Evolutionary conservation across 805 yeast species (phyloP).

Genomic region (Debaryomyces prosopidis): DNA sequence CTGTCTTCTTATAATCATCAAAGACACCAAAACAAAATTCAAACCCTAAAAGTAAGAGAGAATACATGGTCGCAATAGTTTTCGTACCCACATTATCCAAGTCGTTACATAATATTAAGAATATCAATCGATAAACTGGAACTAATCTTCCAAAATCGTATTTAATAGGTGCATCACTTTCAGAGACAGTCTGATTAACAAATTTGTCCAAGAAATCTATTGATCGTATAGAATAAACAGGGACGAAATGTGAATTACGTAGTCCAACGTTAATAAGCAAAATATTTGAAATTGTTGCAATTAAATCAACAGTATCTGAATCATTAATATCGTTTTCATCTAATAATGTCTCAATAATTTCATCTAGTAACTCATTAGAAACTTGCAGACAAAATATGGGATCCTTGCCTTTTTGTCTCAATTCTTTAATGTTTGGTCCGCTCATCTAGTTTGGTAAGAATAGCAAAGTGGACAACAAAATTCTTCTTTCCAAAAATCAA

Average conservation of each 20-base stretch:
- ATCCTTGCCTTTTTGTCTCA: slow-evolving; percentile 12
- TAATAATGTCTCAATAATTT: slow-evolving; percentile 48
- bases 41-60: slow-evolving; percentile 15
- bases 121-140: slow-evolving; percentile 24
- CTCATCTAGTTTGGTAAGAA: background rate
- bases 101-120: slow-evolving; percentile 25
- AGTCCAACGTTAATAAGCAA: slow-evolving; percentile 22
- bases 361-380: slow-evolving; percentile 60
- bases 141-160: slow-evolving; percentile 14
- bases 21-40: slow-evolving; percentile 8
- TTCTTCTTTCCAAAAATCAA: too few relatives aligned
- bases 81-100: slow-evolving; percentile 8
- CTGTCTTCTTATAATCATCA: background rate
- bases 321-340: background rate
- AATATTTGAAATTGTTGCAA: slow-evolving; percentile 27
- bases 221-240: slow-evolving; percentile 13
- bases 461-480: too few relatives aligned
- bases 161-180: slow-evolving; percentile 5
- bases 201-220: slow-evolving; percentile 7
- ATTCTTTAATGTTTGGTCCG: slow-evolving; percentile 5
- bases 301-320: slow-evolving; percentile 10
- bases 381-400: slow-evolving; percentile 16
- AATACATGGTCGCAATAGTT: slow-evolving; percentile 10
- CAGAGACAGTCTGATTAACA: background rate
- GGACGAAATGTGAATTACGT: slow-evolving; percentile 18